Evolutionary conservation across 306 rosid genomes (phyloP), one percentile per base, ranked within the genome.

Genomic region (Fragaria iinumae): DNA sequence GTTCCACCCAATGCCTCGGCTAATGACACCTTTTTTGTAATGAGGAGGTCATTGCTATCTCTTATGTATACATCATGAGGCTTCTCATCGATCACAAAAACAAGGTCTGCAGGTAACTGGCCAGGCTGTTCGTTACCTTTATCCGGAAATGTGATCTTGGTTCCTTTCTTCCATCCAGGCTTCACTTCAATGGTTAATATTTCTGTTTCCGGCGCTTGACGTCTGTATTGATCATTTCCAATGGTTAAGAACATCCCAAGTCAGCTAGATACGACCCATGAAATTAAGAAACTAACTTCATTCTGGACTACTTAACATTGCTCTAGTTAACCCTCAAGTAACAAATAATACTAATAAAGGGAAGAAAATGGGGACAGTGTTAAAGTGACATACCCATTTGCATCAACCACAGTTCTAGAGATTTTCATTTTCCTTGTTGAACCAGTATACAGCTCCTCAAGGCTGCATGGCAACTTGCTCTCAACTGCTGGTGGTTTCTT

Each of bases 401-500:
- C 81, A 87, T 87, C 88, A 4, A 85, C 80, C 3, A 76, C 76
- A 17, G 84, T 89, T 78, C 99, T 92, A 71, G 98, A 92, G 82
- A 96, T 96, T 88, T 96, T 96, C 99, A 96, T 96, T 84, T 92
- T 96, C 90, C 99, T 87, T 0, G 96, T 90, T 6, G 99, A 92
- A 67, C 99, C 99, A 55, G 93, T 25, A 81, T 87, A 92, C 29
- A 96, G 80, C 87, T 92, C 98, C 72, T 85, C 93, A 80, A 96
- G 90, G 85, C 82, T 88, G 76, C 99, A 96, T 47, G 93, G 86
- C 83, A 96, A 79, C 82, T 87, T 96, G 85, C 83, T 91, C 77
- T 96, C 99, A 17, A 93, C 95, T 43, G 99, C 85, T 11, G 80
- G 87, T 29, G 96, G 94, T 82, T 96, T 96, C 86, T 88, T 92